Percentiles rank a stretch among this genome's conserved stretches.
phyloP scores from a whole-genome alignment of 805 yeast genomes.

The Nakazawaea populi region DNA sequence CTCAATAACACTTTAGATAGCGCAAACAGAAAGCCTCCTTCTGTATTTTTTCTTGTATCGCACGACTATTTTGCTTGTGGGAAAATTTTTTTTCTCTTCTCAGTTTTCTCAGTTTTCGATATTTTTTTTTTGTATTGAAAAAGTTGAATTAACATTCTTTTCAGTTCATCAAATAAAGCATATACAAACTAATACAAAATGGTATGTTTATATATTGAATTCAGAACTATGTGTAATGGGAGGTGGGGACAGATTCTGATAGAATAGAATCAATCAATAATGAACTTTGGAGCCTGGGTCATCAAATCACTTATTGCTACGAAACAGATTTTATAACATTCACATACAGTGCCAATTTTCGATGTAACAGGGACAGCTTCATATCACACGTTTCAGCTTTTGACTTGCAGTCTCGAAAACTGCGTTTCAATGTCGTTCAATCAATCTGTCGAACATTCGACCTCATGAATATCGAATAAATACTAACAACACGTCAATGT shows the following conservation, averaged over 20 bases:
- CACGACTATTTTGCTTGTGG: background rate
- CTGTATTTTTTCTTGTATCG: background rate
- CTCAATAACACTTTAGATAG: background rate
- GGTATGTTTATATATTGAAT: constrained; percentile 1
- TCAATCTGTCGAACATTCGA: no score
- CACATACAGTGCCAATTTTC: no score
- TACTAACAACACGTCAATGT: constrained; percentile 11
- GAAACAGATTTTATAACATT: no score
- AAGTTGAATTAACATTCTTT: background rate
- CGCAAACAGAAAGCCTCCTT: background rate
- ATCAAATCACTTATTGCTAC: no score
- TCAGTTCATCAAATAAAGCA: background rate
- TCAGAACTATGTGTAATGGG: no score
- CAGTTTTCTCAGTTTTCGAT: background rate
- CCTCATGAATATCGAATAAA: background rate
- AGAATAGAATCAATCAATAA: no score
- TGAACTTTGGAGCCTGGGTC: no score
- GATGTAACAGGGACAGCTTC: no score
- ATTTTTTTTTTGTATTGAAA: background rate
- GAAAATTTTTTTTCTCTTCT: background rate
- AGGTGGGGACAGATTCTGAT: no score
- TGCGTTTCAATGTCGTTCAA: no score
- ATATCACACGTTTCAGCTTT: no score
- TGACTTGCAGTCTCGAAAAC: no score
- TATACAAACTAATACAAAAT: constrained; percentile 6